phyloP scores from a whole-genome alignment of 208 protist genomes.

The Acanthamoeba lenticulata region DNA sequence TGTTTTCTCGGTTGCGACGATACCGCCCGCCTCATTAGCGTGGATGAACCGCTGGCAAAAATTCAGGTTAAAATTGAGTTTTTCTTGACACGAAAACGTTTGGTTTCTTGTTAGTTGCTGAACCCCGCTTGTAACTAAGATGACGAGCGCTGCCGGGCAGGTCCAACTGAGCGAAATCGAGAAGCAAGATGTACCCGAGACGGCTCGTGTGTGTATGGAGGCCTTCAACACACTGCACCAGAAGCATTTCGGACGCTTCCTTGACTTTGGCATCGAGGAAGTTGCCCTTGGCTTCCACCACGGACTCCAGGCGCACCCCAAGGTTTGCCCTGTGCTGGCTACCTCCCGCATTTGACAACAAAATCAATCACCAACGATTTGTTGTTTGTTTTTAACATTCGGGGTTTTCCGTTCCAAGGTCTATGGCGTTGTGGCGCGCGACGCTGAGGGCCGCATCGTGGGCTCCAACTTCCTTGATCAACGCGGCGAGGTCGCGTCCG shows the following conservation, averaged over 20 bases:
- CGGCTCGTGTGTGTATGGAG: neutral
- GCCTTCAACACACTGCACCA: neutral
- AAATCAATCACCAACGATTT: neutral
- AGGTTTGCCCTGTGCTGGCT: neutral
- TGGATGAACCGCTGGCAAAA: too few relatives aligned
- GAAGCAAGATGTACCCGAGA: neutral
- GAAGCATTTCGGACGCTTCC: neutral
- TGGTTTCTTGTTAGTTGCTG: too few relatives aligned
- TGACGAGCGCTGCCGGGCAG: neutral
- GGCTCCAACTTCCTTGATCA: slow-evolving; percentile 41
- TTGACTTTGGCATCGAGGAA: neutral
- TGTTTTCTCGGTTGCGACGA: too few relatives aligned
- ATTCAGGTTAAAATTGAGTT: too few relatives aligned
- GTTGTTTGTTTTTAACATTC: neutral
- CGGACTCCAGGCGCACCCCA: neutral
- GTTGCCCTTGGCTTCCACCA: neutral
- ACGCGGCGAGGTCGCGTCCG: neutral
- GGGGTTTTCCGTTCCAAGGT: neutral
- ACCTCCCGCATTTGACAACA: neutral
- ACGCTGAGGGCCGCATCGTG: neutral
- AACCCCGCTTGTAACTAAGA: neutral
- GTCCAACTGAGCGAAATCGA: neutral
- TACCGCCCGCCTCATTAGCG: too few relatives aligned
- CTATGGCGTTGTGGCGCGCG: neutral
- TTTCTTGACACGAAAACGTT: too few relatives aligned